phyloP scores from a whole-genome alignment of 2,329 filamentous ascomycete species.

The Colletotrichum lupini region DNA sequence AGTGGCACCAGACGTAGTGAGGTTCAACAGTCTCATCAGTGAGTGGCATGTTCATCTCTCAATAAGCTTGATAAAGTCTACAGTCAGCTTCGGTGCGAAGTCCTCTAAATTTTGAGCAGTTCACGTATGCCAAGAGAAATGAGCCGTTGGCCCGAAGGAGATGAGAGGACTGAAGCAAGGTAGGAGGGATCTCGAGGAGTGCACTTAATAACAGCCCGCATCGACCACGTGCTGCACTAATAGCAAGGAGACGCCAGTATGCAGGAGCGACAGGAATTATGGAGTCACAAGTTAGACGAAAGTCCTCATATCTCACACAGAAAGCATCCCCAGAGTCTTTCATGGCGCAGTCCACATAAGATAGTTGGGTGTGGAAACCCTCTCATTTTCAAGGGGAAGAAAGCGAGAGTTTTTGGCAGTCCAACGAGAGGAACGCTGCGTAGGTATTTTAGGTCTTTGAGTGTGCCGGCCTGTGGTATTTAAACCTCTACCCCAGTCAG shows the following conservation, averaged over 20 bases:
- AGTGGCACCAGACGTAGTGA: background rate
- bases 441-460: background rate
- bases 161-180: background rate
- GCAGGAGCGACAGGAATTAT: conserved; percentile 27
- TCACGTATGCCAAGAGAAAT: background rate
- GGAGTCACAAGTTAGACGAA: background rate
- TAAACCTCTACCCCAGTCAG: background rate
- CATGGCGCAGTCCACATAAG: background rate
- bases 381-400: background rate
- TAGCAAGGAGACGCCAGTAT: background rate
- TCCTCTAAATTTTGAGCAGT: background rate
- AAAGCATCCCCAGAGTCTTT: background rate
- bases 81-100: background rate
- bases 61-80: background rate
- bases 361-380: background rate
- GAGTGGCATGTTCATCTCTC: background rate
- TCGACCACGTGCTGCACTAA: background rate
- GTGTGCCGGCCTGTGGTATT: background rate
- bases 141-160: background rate
- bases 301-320: background rate
- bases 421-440: background rate
- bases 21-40: background rate
- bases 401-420: background rate
- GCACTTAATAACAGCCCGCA: background rate
- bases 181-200: background rate